Percentiles rank a stretch among this genome's conserved stretches.
Conservation (phyloP, 805 yeast genomes). For the Blastobotrys robertii region DNA sequence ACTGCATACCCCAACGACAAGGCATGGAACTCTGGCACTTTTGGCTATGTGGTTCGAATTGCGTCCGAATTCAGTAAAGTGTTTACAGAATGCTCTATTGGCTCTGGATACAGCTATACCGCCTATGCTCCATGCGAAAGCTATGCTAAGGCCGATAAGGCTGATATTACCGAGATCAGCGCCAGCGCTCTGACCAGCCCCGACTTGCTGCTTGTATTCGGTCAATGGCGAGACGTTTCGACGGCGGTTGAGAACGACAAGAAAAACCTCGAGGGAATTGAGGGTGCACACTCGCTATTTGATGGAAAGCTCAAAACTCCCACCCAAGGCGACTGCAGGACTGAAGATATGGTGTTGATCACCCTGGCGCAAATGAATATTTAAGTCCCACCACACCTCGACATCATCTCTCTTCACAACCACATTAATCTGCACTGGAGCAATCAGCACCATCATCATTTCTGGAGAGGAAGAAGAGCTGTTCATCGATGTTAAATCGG, state of each 20-base stretch:
- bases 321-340: constrained; percentile 48
- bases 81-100: constrained; percentile 58
- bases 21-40: constrained; percentile 13
- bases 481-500: too few relatives aligned
- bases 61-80: constrained; percentile 51
- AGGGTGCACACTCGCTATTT: constrained; percentile 51
- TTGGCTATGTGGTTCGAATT: constrained; percentile 65
- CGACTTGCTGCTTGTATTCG: constrained; percentile 45
- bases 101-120: constrained; percentile 61
- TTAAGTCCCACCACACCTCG: too few relatives aligned
- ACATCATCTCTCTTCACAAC: too few relatives aligned
- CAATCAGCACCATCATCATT: too few relatives aligned
- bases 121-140: constrained; percentile 61
- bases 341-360: constrained; percentile 64
- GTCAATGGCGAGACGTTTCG: constrained; percentile 51
- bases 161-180: background rate
- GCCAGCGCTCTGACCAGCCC: constrained; percentile 5
- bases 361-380: constrained; percentile 4
- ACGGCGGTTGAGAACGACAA: constrained; percentile 44
- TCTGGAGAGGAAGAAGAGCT: too few relatives aligned
- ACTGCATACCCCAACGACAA: constrained; percentile 44
- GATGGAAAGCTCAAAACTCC: constrained; percentile 43
- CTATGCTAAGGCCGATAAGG: constrained; percentile 28
- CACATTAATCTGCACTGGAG: too few relatives aligned
- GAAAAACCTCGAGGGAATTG: constrained; percentile 42